These are phyloP conservation scores for Arthroderma sp. DNA, from an alignment of 2,329 filamentous ascomycete species.

Conservation along the genomic window DNA sequence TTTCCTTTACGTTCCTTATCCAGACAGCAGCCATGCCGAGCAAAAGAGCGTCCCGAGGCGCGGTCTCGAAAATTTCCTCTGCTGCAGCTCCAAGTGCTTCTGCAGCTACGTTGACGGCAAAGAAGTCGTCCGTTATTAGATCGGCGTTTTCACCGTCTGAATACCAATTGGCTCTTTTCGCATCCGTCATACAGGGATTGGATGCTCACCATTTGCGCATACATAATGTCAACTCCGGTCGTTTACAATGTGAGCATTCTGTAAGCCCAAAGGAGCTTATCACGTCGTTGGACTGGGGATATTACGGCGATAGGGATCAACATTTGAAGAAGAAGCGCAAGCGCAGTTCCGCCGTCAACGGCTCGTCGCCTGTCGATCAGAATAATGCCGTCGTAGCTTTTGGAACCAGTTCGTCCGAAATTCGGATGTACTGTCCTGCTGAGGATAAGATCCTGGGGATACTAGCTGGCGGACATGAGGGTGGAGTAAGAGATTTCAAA, in stretches of 20 bases:
- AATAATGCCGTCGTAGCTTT: slow-evolving; percentile 35
- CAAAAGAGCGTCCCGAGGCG: slow-evolving; percentile 32
- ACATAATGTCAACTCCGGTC: slow-evolving; percentile 38
- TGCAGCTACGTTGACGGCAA: slow-evolving; percentile 24
- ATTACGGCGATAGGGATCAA: slow-evolving; percentile 26
- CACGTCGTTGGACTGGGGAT: slow-evolving; percentile 41
- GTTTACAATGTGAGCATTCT: slow-evolving; percentile 38
- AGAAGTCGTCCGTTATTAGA: slow-evolving; percentile 36
- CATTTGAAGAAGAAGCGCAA: slow-evolving; percentile 40
- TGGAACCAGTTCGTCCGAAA: slow-evolving; percentile 36
- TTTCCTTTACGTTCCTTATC: too few species aligned
- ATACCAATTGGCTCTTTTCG: slow-evolving; percentile 40
- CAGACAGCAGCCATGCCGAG: slow-evolving; percentile 22
- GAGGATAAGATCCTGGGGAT: slow-evolving; percentile 35
- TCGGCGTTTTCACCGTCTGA: slow-evolving; percentile 39
- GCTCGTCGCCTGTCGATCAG: slow-evolving; percentile 19
- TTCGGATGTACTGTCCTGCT: slow-evolving; percentile 37
- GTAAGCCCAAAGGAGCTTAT: slow-evolving; percentile 34
- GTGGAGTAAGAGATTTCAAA: slow-evolving; percentile 38
- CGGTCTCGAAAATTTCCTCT: slow-evolving; percentile 33
- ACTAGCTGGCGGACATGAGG: slow-evolving; percentile 34
- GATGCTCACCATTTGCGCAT: slow-evolving; percentile 40
- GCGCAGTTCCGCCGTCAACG: slow-evolving; percentile 31
- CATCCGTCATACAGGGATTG: slow-evolving; percentile 40
- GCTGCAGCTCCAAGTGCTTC: slow-evolving; percentile 26